These are phyloP conservation scores for Rhizopogon vesiculosus DNA, from an alignment of 768 basidiomycete species.

Conservation along the genomic window DNA sequence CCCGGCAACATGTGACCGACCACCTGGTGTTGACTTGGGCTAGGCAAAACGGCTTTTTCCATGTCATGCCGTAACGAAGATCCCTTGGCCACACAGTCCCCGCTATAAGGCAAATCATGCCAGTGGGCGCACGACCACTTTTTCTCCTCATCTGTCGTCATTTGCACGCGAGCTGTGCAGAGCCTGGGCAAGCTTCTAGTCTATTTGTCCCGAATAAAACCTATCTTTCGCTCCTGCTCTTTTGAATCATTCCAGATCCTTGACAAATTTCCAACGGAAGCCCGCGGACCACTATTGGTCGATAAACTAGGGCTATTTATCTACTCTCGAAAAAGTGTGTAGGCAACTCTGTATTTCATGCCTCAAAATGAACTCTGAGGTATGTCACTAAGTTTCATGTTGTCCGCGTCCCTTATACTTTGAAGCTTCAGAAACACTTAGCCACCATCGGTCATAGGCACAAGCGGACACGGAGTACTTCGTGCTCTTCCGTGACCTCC, in stretches of 20 bases:
- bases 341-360: neutral
- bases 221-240: neutral
- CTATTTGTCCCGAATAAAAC: neutral
- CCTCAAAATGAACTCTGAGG: neutral
- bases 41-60: neutral
- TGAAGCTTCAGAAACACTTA: neutral
- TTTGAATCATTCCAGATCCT: too few species aligned
- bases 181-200: neutral
- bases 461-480: slow-evolving; percentile 14
- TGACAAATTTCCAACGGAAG: too few species aligned
- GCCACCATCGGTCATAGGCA: neutral
- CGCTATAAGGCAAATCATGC: neutral
- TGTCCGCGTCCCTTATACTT: neutral
- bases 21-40: neutral
- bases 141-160: neutral
- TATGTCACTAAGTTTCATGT: neutral
- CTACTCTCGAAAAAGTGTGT: neutral
- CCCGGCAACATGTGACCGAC: too few species aligned
- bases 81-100: neutral
- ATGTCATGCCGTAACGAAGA: neutral
- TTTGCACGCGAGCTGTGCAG: neutral
- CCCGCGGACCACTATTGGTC: neutral
- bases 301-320: neutral
- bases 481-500: slow-evolving; percentile 17
- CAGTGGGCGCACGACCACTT: neutral